A percentile compares a stretch with the other conserved stretches of the same genome.
phyloP scores from a whole-genome alignment of 352 stramenopile genomes.

The Globisporangium polare region DNA sequence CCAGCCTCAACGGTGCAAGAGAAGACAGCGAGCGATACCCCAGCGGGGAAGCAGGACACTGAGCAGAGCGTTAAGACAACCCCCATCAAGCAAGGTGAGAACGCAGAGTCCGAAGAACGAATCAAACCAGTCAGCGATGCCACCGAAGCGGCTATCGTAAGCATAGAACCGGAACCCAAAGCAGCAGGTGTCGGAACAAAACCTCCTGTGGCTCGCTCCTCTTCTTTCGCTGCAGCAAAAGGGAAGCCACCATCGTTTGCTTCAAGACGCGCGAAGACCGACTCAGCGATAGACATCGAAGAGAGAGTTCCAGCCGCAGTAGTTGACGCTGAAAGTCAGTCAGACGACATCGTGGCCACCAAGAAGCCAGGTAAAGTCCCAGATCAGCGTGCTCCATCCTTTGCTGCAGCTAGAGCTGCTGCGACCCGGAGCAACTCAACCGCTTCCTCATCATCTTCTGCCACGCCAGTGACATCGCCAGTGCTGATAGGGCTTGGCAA shows the following conservation, averaged over 20 bases:
- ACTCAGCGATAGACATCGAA: slow-evolving; percentile 6
- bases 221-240: slow-evolving; percentile 21
- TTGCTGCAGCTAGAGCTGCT: slow-evolving; percentile 25
- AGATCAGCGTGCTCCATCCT: slow-evolving; percentile 20
- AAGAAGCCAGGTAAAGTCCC: slow-evolving; percentile 7
- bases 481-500: slow-evolving; percentile 24
- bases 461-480: neutral
- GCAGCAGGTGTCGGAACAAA: neutral
- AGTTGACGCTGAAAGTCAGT: neutral
- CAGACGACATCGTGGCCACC: slow-evolving; percentile 2
- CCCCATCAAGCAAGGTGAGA: neutral
- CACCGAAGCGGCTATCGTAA: neutral
- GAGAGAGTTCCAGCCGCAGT: neutral
- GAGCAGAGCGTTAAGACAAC: neutral
- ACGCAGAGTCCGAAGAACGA: neutral
- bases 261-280: slow-evolving; percentile 21
- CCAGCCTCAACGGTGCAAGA: neutral
- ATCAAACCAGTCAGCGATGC: too few relatives aligned
- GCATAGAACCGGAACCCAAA: neutral
- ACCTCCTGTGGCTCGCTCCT: slow-evolving; percentile 8
- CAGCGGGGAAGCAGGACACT: neutral
- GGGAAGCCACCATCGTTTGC: slow-evolving; percentile 10
- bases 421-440: neutral
- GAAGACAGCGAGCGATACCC: neutral
- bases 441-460: neutral